Percentiles rank a stretch among this genome's conserved stretches.
phyloP scores from a whole-genome alignment of 371 early-diverging fungal genomes.

The Lichtheimia ornata region DNA sequence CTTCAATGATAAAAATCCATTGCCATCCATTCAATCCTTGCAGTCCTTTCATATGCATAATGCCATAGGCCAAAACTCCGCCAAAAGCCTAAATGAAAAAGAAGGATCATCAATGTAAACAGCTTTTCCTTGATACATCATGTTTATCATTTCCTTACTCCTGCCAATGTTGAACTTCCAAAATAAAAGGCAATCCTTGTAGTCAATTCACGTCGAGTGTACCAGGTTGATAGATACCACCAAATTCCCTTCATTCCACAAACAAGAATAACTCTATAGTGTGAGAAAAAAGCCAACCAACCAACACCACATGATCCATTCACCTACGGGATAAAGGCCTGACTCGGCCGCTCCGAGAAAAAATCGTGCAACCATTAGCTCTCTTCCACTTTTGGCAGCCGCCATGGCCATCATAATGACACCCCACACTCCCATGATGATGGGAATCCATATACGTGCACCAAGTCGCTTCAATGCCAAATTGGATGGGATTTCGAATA shows the following conservation, averaged over 20 bases:
- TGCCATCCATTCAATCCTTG: slow-evolving; percentile 53
- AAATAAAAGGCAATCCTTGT: slow-evolving; percentile 72
- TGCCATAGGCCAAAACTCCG: slow-evolving; percentile 45
- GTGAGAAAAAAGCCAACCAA: neutral
- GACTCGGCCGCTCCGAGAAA: slow-evolving; percentile 72
- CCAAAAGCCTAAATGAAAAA: neutral
- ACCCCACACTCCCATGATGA: slow-evolving; percentile 26
- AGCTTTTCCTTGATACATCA: neutral
- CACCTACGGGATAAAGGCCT: slow-evolving; percentile 9
- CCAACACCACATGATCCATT: neutral
- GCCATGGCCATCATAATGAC: slow-evolving; percentile 47
- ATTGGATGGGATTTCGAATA: slow-evolving; percentile 75
- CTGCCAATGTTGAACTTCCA: slow-evolving; percentile 65
- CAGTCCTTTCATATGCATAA: slow-evolving; percentile 60
- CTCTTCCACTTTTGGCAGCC: slow-evolving; percentile 36
- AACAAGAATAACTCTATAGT: neutral
- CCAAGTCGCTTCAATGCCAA: slow-evolving; percentile 64
- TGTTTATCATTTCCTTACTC: slow-evolving; percentile 40
- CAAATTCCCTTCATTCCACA: slow-evolving; percentile 22
- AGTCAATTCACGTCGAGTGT: slow-evolving; percentile 65
- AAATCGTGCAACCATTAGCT: slow-evolving; percentile 62
- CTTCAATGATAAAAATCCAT: slow-evolving; percentile 78
- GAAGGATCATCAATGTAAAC: neutral
- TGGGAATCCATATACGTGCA: slow-evolving; percentile 72
- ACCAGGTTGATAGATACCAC: slow-evolving; percentile 54